phyloP scores from a whole-genome alignment of 208 protist genomes.

The Leishmania martiniquensis region DNA sequence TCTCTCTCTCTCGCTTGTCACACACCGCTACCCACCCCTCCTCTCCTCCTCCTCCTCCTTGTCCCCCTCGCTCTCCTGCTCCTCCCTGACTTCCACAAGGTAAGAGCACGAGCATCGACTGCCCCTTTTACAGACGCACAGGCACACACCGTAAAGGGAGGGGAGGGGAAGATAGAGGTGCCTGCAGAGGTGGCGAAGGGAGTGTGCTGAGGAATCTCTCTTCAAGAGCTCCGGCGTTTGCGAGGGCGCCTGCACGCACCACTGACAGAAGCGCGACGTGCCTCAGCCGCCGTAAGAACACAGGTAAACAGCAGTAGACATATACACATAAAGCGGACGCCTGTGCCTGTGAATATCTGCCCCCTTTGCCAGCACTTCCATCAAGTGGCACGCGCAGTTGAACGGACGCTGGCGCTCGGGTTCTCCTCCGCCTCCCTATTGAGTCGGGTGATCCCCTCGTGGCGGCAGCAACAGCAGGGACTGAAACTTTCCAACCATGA shows the following conservation, averaged over 20 bases:
- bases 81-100: not conserved
- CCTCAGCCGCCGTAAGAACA: too few species aligned
- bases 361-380: not conserved
- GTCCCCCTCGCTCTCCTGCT: not conserved
- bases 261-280: too few species aligned
- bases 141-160: not conserved
- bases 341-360: not conserved
- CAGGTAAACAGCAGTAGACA: not conserved
- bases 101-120: not conserved
- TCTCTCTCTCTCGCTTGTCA: not conserved
- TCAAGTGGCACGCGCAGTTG: too few species aligned
- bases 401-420: too few species aligned
- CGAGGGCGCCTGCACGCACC: too few species aligned
- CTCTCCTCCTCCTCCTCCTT: too few species aligned
- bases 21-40: not conserved
- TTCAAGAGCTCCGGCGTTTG: too few species aligned
- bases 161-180: not conserved
- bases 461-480: not conserved
- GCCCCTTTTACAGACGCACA: not conserved
- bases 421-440: too few species aligned
- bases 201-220: too few species aligned
- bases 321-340: not conserved
- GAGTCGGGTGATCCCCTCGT: too few species aligned
- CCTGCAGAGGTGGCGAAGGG: not conserved
- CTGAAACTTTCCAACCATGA: constrained; percentile 28